Evolutionary conservation across 2,329 filamentous ascomycete species (phyloP).

Genomic region (Epichloe sp.): DNA sequence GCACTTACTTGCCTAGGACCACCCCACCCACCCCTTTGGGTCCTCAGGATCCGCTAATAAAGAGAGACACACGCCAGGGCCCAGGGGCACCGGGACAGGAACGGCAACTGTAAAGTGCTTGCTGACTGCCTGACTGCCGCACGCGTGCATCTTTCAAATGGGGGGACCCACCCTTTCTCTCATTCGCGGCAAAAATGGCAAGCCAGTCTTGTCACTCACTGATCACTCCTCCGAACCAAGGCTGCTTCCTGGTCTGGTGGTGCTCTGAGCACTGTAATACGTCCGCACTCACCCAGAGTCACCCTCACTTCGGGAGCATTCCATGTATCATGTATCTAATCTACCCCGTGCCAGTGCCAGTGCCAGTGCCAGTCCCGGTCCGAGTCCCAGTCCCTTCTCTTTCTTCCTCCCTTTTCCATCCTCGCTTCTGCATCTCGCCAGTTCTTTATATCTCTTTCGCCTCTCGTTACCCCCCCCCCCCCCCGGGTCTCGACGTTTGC

Average conservation of each 20-base stretch:
- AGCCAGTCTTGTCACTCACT: not conserved
- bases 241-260: too few relatives aligned
- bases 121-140: conserved; percentile 1
- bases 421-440: conserved; percentile 3
- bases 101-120: not conserved
- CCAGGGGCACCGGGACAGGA: not conserved
- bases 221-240: too few relatives aligned
- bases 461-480: not conserved
- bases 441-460: conserved; percentile 5
- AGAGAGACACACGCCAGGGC: not conserved
- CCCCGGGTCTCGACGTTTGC: not conserved
- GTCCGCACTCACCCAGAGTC: too few relatives aligned
- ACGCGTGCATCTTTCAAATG: not conserved
- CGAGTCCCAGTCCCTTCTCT: not conserved
- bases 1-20: too few relatives aligned
- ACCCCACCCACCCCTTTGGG: too few relatives aligned
- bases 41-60: not conserved
- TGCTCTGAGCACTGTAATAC: too few relatives aligned
- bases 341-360: not conserved
- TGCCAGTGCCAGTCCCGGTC: not conserved
- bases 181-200: not conserved
- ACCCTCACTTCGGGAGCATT: too few relatives aligned
- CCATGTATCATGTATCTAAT: too few relatives aligned
- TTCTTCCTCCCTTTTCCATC: conserved; percentile 1
- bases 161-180: not conserved